Evolutionary conservation across 2,329 filamentous ascomycete species (phyloP).

Genomic region (Trichoderma sp.): DNA sequence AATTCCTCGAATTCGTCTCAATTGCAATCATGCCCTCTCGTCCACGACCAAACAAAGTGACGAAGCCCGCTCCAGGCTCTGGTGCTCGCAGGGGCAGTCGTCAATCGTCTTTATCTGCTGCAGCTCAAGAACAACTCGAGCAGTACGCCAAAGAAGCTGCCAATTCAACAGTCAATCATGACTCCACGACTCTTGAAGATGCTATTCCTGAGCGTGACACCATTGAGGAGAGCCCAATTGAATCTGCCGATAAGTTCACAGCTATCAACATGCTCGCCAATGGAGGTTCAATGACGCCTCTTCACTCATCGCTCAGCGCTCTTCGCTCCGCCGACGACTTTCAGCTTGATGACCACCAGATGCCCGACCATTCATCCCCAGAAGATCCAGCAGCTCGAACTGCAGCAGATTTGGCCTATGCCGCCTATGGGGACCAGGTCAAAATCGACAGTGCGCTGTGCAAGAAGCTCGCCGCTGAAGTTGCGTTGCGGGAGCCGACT

Average conservation of each 20-base stretch:
- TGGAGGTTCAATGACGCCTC: conserved; percentile 9
- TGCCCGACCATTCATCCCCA: conserved; percentile 10
- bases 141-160: conserved; percentile 26
- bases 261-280: conserved; percentile 23
- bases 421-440: conserved; percentile 49
- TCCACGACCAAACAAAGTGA: conserved; percentile 46
- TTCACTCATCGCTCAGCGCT: conserved; percentile 16
- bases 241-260: conserved; percentile 20
- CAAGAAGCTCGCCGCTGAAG: conserved; percentile 53
- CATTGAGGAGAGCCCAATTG: conserved; percentile 16
- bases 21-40: conserved; percentile 32
- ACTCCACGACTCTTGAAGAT: neutral
- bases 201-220: neutral
- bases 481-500: conserved; percentile 50
- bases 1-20: neutral
- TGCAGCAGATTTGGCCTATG: conserved; percentile 50
- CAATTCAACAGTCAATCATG: conserved; percentile 12
- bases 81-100: conserved; percentile 27
- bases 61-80: conserved; percentile 37
- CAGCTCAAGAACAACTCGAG: conserved; percentile 37
- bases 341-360: conserved; percentile 19
- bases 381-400: conserved; percentile 31
- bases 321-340: conserved; percentile 14
- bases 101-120: conserved; percentile 30
- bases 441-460: conserved; percentile 56